phyloP scores from a whole-genome alignment of 441 rosid genomes.

The Viola pubescens region DNA sequence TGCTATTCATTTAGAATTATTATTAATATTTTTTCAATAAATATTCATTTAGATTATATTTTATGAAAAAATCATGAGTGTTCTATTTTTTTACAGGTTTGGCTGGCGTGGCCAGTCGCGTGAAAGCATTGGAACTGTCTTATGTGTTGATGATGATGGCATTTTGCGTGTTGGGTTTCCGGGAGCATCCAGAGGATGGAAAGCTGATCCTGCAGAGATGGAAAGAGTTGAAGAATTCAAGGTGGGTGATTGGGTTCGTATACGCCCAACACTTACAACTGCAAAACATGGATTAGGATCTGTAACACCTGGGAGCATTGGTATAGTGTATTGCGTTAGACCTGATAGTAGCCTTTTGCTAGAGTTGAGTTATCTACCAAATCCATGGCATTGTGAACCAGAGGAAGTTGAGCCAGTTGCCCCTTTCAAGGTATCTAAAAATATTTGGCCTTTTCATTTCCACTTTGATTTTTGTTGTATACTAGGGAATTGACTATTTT shows the following conservation, averaged over 20 bases:
- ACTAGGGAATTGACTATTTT: not conserved
- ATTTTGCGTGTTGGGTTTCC: conserved; percentile 98
- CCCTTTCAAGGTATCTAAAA: conserved; percentile 73
- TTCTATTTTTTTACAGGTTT: conserved; percentile 43
- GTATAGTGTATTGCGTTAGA: conserved; percentile 89
- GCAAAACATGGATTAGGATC: conserved; percentile 97
- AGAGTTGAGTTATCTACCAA: conserved; percentile 86
- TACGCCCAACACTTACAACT: conserved; percentile 87
- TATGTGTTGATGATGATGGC: conserved; percentile 99
- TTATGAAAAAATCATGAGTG: no score
- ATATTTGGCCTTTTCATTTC: conserved; percentile 3
- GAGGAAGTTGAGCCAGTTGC: conserved; percentile 93
- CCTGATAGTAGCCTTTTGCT: conserved; percentile 92
- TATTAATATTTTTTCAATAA: no score
- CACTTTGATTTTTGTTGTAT: not conserved
- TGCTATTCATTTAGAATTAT: no score
- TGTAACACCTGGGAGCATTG: conserved; percentile 97
- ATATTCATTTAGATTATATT: no score
- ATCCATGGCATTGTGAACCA: conserved; percentile 98
- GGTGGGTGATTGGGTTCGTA: conserved; percentile 99
- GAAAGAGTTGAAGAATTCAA: conserved; percentile 99
- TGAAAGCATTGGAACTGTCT: conserved; percentile 93
- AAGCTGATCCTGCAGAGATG: conserved; percentile 99
- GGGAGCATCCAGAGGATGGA: conserved; percentile 99
- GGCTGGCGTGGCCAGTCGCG: conserved; percentile 98